Base-by-base conservation (phyloP, 2,329 filamentous ascomycete genomes). In the Calonectria fujianensis region DNA sequence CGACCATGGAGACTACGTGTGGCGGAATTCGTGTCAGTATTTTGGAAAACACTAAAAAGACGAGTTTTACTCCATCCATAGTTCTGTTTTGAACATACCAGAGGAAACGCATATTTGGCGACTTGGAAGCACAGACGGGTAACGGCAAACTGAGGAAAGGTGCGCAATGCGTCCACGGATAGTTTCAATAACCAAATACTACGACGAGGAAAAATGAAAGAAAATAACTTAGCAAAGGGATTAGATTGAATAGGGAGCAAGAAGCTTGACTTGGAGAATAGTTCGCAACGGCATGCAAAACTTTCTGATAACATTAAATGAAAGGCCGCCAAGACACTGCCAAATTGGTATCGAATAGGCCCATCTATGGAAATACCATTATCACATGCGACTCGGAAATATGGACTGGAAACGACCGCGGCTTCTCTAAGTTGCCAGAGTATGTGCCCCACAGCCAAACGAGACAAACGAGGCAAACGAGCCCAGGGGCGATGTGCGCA, bases 1-100 rank as follows among this genome's bases (percentile, higher is more conserved):
- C 61, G 39, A n/a, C 61, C 61, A 16, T 65, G 61, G 16, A 65
- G 61, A 65, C 61, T 65, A 9, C 39, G 31, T 11, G 24, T 31
- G 16, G 14, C 35, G 14, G 16, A 37, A 18, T 29, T 16, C 16
- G 13, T 9, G 16, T 64, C n/a, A 64, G 61, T 32, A 64, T 31
- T 45, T 4, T 5, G 10, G 11, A 8, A 3, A 48, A n/a, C 20
- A n/a, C 11, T 5, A 48, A 48, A 48, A 11, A 14, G 14, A 20
- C 18, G 2, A 4, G 1, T 1, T 45, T n/a, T 7, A 6, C 8
- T 48, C 8, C 20, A 48, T 48, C n/a, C 20, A 24, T 6, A 5
- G 41, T 13, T 10, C 18, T 32, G 16, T 10, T 32, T 10, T n/a
- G 8, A 4, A 65, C 61, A 24, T 50, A 65, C 61, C 61, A 65